A percentile compares a stretch with the other conserved stretches of the same genome.
These are phyloP conservation scores for Trebouxia sp. DNA, from an alignment of 139 green algal species.

Conservation along the genomic window DNA sequence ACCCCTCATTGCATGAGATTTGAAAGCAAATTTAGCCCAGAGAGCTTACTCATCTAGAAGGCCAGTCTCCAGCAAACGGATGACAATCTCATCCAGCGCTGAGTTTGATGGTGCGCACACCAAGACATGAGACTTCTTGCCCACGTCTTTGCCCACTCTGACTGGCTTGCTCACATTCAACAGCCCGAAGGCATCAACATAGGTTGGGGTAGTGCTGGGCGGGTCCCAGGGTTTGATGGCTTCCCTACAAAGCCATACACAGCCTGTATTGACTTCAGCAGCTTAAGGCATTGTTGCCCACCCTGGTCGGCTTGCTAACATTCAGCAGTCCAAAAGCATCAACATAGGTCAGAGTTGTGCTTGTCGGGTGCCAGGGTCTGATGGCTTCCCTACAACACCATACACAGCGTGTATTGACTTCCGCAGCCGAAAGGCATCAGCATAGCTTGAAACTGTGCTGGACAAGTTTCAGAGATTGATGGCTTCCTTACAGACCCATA, in stretches of 20 bases:
- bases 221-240: constrained; percentile 38
- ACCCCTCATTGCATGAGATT: no score
- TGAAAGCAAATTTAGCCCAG: neutral
- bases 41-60: constrained; percentile 61
- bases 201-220: neutral
- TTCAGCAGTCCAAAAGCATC: constrained; percentile 45
- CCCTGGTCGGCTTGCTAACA: constrained; percentile 29
- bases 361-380: constrained; percentile 24
- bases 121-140: constrained; percentile 71
- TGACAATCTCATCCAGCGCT: constrained; percentile 89
- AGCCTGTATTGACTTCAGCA: no score
- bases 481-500: constrained; percentile 27
- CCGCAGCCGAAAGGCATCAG: constrained; percentile 43
- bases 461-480: constrained; percentile 34
- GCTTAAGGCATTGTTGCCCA: constrained; percentile 33
- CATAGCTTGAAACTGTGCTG: neutral
- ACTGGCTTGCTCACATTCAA: constrained; percentile 37
- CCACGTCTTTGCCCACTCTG: constrained; percentile 36
- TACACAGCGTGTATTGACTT: no score
- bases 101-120: constrained; percentile 93
- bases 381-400: constrained; percentile 34
- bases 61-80: constrained; percentile 57
- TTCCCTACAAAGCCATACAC: constrained; percentile 30
- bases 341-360: neutral
- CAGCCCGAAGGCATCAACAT: constrained; percentile 45